A percentile compares a stretch with the other conserved stretches of the same genome.
Conservation (phyloP, 208 protist species). For the Trichomonas tenax region DNA sequence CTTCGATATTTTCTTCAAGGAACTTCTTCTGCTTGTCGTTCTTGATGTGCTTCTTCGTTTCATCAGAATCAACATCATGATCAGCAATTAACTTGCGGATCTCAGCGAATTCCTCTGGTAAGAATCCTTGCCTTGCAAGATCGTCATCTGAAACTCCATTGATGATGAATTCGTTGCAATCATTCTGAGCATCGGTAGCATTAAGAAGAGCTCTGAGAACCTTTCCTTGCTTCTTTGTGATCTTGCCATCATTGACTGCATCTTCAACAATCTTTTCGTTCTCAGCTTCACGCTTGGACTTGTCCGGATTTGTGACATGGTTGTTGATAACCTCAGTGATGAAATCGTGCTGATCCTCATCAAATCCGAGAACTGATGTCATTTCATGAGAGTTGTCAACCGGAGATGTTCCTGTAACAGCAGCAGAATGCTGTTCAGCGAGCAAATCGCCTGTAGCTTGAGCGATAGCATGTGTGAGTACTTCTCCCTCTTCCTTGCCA, state of each 20-base stretch:
- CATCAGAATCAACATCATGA: not conserved
- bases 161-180: not conserved
- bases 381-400: not conserved
- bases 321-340: not conserved
- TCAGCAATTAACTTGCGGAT: not conserved
- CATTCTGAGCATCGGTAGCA: not conserved
- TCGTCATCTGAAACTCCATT: not conserved
- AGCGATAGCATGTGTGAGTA: not conserved
- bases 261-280: not conserved
- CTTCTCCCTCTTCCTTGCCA: not conserved
- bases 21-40: not conserved
- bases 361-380: not conserved
- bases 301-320: not conserved
- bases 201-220: not conserved
- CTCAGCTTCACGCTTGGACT: not conserved
- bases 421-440: not conserved
- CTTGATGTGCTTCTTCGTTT: not conserved
- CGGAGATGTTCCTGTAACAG: not conserved
- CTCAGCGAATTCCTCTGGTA: not conserved
- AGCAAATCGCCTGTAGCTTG: not conserved
- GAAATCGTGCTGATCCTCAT: not conserved
- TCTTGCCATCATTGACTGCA: not conserved
- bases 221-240: not conserved
- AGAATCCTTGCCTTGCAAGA: not conserved
- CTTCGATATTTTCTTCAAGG: not conserved